Conservation (phyloP, 345 rosid genomes). For the Reutealis trisperma region DNA sequence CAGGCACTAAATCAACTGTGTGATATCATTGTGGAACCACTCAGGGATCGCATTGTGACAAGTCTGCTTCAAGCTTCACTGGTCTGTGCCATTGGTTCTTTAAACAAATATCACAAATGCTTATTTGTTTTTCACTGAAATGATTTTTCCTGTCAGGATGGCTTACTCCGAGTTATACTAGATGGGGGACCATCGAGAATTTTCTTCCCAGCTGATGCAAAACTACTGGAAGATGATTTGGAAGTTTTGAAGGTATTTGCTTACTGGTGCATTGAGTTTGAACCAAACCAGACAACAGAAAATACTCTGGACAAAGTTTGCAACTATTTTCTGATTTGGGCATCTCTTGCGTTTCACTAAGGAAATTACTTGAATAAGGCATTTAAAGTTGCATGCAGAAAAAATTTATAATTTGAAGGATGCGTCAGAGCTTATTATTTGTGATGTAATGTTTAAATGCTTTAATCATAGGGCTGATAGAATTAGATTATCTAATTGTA, state of each 20-base stretch:
- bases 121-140: constrained; percentile 21
- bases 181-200: constrained; percentile 84
- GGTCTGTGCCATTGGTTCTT: constrained; percentile 45
- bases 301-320: neutral
- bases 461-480: neutral
- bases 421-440: neutral
- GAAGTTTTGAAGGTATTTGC: constrained; percentile 78
- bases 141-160: constrained; percentile 60
- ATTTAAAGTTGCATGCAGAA: neutral
- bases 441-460: neutral
- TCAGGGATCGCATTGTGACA: constrained; percentile 91
- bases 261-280: neutral
- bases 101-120: neutral
- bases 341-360: neutral
- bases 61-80: constrained; percentile 94
- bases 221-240: constrained; percentile 80
- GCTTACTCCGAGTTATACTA: constrained; percentile 77
- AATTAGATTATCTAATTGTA: too few species aligned
- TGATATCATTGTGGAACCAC: constrained; percentile 72
- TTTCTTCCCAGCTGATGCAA: constrained; percentile 69
- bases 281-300: too few species aligned
- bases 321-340: neutral
- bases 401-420: neutral
- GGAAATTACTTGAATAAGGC: neutral
- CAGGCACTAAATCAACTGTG: constrained; percentile 93